Percentiles rank a stretch among this genome's conserved stretches.
These are phyloP conservation scores for Dictyostelium intermedium DNA, from an alignment of 78 protist species.

Conservation along the genomic window DNA sequence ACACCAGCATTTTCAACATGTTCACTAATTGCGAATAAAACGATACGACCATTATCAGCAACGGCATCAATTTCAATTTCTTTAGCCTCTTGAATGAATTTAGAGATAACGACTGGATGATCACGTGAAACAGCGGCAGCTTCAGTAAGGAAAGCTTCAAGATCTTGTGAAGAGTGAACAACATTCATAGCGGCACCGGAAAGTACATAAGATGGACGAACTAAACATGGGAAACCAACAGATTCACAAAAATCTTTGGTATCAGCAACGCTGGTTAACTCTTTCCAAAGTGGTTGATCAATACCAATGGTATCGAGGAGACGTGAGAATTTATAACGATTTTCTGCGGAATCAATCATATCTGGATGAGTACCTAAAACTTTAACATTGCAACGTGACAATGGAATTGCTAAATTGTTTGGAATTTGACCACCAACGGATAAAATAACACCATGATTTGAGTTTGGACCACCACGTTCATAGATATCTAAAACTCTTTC, in stretches of 20 bases:
- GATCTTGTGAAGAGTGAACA: conserved; percentile 87
- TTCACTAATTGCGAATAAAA: conserved; percentile 95
- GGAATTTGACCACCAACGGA: conserved; percentile 97
- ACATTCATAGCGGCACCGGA: conserved; percentile 97
- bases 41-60: conserved; percentile 90
- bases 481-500: conserved; percentile 91
- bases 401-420: conserved; percentile 93
- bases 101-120: conserved; percentile 94
- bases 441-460: conserved; percentile 81
- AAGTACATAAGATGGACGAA: conserved; percentile 98
- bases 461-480: conserved; percentile 73
- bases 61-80: conserved; percentile 98
- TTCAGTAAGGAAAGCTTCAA: conserved; percentile 84
- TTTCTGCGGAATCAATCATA: conserved; percentile 97
- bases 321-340: conserved; percentile 96
- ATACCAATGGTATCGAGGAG: conserved; percentile 93
- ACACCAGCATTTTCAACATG: conserved; percentile 99
- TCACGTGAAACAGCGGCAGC: conserved; percentile 92
- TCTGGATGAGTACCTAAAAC: conserved; percentile 95
- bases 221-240: conserved; percentile 96
- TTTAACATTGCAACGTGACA: conserved; percentile 71
- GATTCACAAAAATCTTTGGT: conserved; percentile 90
- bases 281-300: conserved; percentile 96
- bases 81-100: conserved; percentile 95
- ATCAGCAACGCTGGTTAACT: conserved; percentile 81